Percentiles rank a stretch among this genome's conserved stretches.
phyloP scores from a whole-genome alignment of 495 filamentous ascomycete species.

The Cercophora scortea region DNA sequence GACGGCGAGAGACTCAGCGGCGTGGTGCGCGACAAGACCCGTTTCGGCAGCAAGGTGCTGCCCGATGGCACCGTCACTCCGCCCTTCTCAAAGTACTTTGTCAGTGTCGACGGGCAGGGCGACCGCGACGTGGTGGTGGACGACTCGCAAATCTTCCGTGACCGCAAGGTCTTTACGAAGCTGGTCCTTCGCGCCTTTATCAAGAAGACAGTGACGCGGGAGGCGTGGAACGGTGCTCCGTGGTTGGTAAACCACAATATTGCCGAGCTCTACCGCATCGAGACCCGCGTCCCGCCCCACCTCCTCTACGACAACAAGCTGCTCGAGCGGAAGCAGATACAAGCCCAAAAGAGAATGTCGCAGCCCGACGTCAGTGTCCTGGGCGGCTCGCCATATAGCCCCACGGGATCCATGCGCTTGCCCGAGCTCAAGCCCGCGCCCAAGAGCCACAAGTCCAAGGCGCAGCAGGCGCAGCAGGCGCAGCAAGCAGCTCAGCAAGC shows the following conservation, averaged over 20 bases:
- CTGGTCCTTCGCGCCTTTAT: slow-evolving; percentile 88
- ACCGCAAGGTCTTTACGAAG: slow-evolving; percentile 92
- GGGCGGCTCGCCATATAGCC: slow-evolving; percentile 24
- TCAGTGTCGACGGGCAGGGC: slow-evolving; percentile 60
- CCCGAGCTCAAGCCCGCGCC: slow-evolving; percentile 75
- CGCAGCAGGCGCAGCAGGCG: slow-evolving; percentile 21
- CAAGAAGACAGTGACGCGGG: slow-evolving; percentile 84
- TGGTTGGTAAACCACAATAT: slow-evolving; percentile 89
- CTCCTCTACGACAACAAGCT: slow-evolving; percentile 72
- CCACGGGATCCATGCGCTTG: slow-evolving; percentile 41
- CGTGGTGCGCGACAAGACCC: slow-evolving; percentile 78
- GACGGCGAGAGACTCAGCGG: slow-evolving; percentile 68
- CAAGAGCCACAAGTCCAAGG: slow-evolving; percentile 67
- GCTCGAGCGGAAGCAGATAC: slow-evolving; percentile 63
- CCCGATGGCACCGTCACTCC: slow-evolving; percentile 57
- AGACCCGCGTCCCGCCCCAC: slow-evolving; percentile 73
- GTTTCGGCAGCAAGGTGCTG: slow-evolving; percentile 50
- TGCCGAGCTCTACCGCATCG: slow-evolving; percentile 76
- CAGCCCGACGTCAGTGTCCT: slow-evolving; percentile 30
- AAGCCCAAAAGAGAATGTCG: slow-evolving; percentile 59
- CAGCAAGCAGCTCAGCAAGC: slow-evolving; percentile 7
- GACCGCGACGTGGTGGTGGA: slow-evolving; percentile 72
- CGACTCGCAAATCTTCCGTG: slow-evolving; percentile 74
- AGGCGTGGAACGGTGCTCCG: slow-evolving; percentile 88
- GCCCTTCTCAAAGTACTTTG: slow-evolving; percentile 74